Evolutionary conservation across 768 basidiomycete species (phyloP).

Genomic region (Lactarius trivialis): DNA sequence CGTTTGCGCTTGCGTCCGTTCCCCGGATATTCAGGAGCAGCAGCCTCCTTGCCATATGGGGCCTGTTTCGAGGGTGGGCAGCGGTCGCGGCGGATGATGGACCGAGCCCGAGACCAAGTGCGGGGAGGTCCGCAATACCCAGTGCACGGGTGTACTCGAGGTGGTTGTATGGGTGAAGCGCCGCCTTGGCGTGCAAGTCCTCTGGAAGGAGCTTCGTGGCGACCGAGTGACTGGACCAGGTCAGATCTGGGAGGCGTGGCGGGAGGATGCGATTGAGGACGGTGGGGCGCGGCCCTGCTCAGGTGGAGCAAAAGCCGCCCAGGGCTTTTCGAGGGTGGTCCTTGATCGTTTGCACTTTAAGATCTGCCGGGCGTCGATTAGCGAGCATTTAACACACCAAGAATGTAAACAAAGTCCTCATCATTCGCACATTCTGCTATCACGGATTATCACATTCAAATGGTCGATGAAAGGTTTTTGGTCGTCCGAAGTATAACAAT

Average conservation of each 20-base stretch:
- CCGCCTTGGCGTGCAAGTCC: constrained; percentile 49
- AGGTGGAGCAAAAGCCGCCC: constrained; percentile 38
- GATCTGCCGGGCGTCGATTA: constrained; percentile 18
- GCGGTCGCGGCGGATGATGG: neutral
- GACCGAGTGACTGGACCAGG: constrained; percentile 33
- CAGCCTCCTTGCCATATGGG: constrained; percentile 12
- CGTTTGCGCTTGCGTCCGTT: constrained; percentile 10
- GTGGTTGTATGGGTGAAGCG: constrained; percentile 76
- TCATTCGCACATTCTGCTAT: too few species aligned
- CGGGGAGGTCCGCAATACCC: constrained; percentile 37
- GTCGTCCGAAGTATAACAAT: too few species aligned
- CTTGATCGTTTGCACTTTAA: constrained; percentile 58
- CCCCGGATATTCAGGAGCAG: neutral
- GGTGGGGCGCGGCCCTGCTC: neutral
- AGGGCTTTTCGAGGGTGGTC: constrained; percentile 66
- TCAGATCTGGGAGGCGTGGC: neutral
- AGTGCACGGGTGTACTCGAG: constrained; percentile 55
- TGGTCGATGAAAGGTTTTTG: too few species aligned
- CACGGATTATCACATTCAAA: neutral
- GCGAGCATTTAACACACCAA: constrained; percentile 10
- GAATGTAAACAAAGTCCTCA: too few species aligned
- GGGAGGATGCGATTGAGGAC: neutral
- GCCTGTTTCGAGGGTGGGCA: neutral
- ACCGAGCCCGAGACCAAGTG: constrained; percentile 14
- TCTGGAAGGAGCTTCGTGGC: constrained; percentile 46